A percentile compares a stretch with the other conserved stretches of the same genome.
Conservation (phyloP, 495 filamentous ascomycete genomes). For the Annulohypoxylon moriforme region DNA sequence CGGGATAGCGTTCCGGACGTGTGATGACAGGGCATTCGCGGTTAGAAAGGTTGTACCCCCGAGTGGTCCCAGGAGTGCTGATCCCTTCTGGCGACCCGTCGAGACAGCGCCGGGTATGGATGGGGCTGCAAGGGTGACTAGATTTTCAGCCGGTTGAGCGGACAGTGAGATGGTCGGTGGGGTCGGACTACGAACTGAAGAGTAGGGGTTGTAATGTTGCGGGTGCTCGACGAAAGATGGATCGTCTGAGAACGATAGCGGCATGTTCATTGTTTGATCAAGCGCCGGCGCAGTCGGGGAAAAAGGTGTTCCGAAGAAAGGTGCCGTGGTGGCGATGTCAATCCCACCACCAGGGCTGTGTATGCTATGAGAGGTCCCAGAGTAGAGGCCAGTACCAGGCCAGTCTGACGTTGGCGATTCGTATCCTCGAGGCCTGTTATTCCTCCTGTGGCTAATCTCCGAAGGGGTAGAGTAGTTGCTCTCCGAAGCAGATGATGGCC, state of each 20-base stretch:
- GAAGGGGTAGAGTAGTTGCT: constrained; percentile 63
- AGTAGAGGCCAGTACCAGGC: constrained; percentile 21
- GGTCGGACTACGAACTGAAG: constrained; percentile 57
- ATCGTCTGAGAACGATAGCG: constrained; percentile 43
- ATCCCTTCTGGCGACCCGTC: constrained; percentile 51
- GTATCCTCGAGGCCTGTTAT: constrained; percentile 26
- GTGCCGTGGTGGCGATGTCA: constrained; percentile 42
- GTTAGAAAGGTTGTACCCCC: constrained; percentile 48
- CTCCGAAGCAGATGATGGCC: constrained; percentile 60
- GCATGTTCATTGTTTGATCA: constrained; percentile 39
- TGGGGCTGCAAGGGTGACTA: constrained; percentile 52
- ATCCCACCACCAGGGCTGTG: constrained; percentile 43
- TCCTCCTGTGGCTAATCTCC: constrained; percentile 47
- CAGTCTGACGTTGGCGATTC: constrained; percentile 45
- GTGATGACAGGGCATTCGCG: constrained; percentile 47
- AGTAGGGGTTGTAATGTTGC: constrained; percentile 41
- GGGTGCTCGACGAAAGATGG: constrained; percentile 39
- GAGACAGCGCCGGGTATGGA: constrained; percentile 41
- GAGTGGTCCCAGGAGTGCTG: constrained; percentile 47
- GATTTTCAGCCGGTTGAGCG: constrained; percentile 53
- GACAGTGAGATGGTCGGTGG: constrained; percentile 55
- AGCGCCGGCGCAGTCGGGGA: constrained; percentile 37
- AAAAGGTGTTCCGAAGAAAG: constrained; percentile 39
- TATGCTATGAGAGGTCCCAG: constrained; percentile 36
- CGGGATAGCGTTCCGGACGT: constrained; percentile 51